phyloP scores from a whole-genome alignment of 495 filamentous ascomycete genomes.

The Cryomyces minteri region DNA sequence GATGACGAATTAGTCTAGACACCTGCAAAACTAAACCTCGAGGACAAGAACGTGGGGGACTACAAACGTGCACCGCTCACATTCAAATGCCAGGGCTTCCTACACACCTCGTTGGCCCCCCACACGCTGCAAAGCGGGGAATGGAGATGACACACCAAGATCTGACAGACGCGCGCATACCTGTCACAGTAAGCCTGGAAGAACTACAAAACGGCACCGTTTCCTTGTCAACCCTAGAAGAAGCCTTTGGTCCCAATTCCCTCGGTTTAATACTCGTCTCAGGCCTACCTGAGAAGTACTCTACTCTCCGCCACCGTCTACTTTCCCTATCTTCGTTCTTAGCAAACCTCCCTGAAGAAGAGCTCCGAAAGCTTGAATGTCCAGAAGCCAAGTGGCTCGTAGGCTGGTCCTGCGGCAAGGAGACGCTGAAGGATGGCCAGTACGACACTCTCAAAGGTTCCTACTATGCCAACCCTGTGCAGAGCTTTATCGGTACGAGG shows the following conservation, averaged over 20 bases:
- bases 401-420: conserved; percentile 75
- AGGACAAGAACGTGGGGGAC: too few relatives aligned
- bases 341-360: conserved; percentile 53
- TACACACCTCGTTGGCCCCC: too few relatives aligned
- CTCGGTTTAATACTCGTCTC: conserved; percentile 86
- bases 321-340: conserved; percentile 81
- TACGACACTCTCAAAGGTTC: conserved; percentile 90
- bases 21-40: too few relatives aligned
- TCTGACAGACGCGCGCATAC: too few relatives aligned
- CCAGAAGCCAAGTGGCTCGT: conserved; percentile 40
- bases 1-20: too few relatives aligned
- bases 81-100: too few relatives aligned
- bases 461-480: conserved; percentile 63
- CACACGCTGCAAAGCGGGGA: too few relatives aligned
- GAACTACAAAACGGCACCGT: conserved; percentile 37
- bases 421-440: conserved; percentile 75
- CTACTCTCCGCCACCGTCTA: conserved; percentile 44
- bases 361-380: conserved; percentile 60
- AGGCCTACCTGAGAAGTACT: conserved; percentile 56
- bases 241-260: conserved; percentile 82
- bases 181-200: conserved; percentile 33
- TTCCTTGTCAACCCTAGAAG: conserved; percentile 51
- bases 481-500: conserved; percentile 3
- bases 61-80: too few relatives aligned
- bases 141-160: too few relatives aligned